Conservation (phyloP, 768 basidiomycete species). For the Paxillus rubicundulus region DNA sequence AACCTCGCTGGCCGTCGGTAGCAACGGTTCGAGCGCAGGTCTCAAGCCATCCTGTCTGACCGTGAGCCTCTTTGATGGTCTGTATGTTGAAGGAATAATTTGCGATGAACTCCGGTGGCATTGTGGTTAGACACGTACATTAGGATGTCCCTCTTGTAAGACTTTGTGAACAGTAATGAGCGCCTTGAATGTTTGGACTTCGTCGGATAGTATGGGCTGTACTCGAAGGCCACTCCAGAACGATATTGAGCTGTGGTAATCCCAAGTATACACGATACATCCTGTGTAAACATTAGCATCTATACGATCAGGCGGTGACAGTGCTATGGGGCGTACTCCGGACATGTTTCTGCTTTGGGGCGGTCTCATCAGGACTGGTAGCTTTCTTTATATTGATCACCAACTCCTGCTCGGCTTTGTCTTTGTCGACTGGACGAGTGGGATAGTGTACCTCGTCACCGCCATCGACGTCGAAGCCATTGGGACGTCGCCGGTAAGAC, state of each 20-base stretch:
- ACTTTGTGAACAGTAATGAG: conserved; percentile 98
- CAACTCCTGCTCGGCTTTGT: conserved; percentile 94
- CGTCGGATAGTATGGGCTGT: conserved; percentile 94
- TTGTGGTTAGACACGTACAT: conserved; percentile 46
- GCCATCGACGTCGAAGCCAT: conserved; percentile 60
- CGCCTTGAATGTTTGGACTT: conserved; percentile 97
- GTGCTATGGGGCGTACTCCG: conserved; percentile 64
- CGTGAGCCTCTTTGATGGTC: conserved; percentile 96
- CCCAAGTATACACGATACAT: conserved; percentile 99
- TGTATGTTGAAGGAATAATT: conserved; percentile 33
- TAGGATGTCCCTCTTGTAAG: conserved; percentile 94
- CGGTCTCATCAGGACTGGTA: conserved; percentile 89
- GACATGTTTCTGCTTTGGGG: conserved; percentile 99
- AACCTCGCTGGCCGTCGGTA: conserved; percentile 74
- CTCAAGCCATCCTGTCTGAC: conserved; percentile 97
- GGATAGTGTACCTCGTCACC: conserved; percentile 88
- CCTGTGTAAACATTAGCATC: conserved; percentile 48
- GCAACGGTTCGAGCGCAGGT: conserved; percentile 92
- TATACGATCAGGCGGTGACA: conserved; percentile 5
- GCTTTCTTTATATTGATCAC: conserved; percentile 98
- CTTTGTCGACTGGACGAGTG: conserved; percentile 96
- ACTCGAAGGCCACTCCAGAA: conserved; percentile 98
- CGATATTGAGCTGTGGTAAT: conserved; percentile 95
- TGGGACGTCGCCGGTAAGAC: conserved; percentile 33
- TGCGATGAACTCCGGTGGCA: conserved; percentile 2